Evolutionary conservation across 768 basidiomycete species (phyloP), one percentile per base, ranked within the genome.

Genomic region (Exidia glandulosa): DNA sequence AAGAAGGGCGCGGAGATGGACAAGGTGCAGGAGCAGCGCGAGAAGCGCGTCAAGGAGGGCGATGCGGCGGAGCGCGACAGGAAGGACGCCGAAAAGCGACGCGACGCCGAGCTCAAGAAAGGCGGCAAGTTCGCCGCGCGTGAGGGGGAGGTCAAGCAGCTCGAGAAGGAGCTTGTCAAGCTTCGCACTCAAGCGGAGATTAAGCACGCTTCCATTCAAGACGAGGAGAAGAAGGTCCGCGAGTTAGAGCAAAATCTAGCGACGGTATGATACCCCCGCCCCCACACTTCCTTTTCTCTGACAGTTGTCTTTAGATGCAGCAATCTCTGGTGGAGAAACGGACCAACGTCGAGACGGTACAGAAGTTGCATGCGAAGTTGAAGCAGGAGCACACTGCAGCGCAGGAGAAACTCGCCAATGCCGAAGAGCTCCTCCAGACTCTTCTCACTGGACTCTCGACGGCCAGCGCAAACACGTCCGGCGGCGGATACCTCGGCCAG

Each of bases 371-470:
- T 71, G 76, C 77, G 58, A 74, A 74, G 9, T 75, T 90, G 60
- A 91, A 92, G 66, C 80, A 86, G 5, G 80, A 82, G 56, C 85
- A 94, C 67, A 80, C 80, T 48, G 70, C 76, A 0, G 77, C 83
- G 2, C 78, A 84, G 59, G 74, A 79, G 3, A 79, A 84, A 31
- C 79, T 95, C 9, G 69, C 79, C 14, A 87, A 83, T 23, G 81
- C 86, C 16, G 94, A 98, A 71, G 91, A 94, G 66, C 86, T 98
- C n/a, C 79, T 98, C 0, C 95, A 98, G 71, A 91, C 92, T 0
- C 83, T 98, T 23, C 78, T 95, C 54, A 98, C 95, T 0, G 96
- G 96, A 48, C 82, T 97, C 10, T 85, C 93, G 1, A 87, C 88
- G 3, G 79, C 75, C 41, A 79, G 79, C 57, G 72, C 77, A 31